Conservation (phyloP, 768 basidiomycete species). For the Tulasnella sp. region DNA sequence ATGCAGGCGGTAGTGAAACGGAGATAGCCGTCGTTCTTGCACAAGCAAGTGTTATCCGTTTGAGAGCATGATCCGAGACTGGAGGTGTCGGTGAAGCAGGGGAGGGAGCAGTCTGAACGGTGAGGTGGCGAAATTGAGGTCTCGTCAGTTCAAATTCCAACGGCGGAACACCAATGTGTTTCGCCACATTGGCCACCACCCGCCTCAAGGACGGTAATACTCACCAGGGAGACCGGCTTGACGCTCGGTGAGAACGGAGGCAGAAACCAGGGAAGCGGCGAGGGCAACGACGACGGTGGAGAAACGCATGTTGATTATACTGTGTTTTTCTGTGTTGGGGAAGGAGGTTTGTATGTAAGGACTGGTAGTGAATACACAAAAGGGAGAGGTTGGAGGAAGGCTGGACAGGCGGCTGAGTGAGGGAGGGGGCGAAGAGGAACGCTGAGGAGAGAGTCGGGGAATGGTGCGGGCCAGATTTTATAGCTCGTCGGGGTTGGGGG, state of each 20-base stretch:
- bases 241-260: conserved; percentile 22
- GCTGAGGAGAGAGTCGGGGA: too few species aligned
- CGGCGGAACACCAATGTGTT: not conserved
- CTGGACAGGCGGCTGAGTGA: too few species aligned
- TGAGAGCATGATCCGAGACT: conserved; percentile 36
- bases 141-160: not conserved
- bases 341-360: too few species aligned
- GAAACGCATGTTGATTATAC: conserved; percentile 40
- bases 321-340: too few species aligned
- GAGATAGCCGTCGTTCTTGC: conserved; percentile 27
- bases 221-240: conserved; percentile 20
- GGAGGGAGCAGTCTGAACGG: not conserved
- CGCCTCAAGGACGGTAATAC: not conserved
- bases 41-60: conserved; percentile 45
- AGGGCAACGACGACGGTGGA: conserved; percentile 30
- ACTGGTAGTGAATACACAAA: too few species aligned
- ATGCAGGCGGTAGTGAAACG: not conserved
- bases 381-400: too few species aligned
- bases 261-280: conserved; percentile 27
- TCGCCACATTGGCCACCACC: not conserved
- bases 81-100: not conserved
- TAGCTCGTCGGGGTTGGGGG: too few species aligned
- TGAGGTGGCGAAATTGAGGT: too few species aligned
- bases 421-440: too few species aligned
- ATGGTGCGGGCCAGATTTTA: too few species aligned